phyloP scores from a whole-genome alignment of 176 grass and related monocot genomes.

The Oryza punctata region DNA sequence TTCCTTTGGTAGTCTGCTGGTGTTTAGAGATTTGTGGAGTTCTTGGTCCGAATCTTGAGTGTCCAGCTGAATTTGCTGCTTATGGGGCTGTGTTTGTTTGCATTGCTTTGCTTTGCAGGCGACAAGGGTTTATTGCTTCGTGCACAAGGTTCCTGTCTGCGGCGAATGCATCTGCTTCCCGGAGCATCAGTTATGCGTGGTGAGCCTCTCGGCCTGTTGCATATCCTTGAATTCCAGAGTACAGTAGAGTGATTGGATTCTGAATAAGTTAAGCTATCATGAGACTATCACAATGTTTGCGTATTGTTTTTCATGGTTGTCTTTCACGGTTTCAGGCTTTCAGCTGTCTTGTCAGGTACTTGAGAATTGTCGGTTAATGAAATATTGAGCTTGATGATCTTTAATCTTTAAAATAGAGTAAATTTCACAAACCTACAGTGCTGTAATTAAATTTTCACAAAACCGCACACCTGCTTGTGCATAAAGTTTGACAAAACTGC shows the following conservation, averaged over 20 bases:
- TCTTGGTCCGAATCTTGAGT: background rate
- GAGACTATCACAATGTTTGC: background rate
- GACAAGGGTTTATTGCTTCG: conserved; percentile 97
- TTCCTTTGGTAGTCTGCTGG: background rate
- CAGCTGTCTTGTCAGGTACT: background rate
- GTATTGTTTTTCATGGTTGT: conserved; percentile 24
- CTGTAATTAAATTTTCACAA: background rate
- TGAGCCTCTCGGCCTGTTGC: conserved; percentile 41
- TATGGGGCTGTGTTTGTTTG: conserved; percentile 17
- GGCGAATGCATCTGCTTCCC: conserved; percentile 96
- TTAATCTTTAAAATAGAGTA: background rate
- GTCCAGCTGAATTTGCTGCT: conserved; percentile 17
- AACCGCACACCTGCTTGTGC: background rate
- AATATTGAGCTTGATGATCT: background rate
- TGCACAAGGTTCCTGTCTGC: conserved; percentile 93
- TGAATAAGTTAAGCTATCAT: background rate
- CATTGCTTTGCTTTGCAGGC: conserved; percentile 57
- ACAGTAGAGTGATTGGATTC: background rate
- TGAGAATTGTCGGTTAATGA: conserved; percentile 20
- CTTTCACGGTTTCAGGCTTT: background rate
- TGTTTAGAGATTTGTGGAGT: conserved; percentile 19
- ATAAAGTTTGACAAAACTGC: background rate
- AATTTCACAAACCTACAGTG: background rate
- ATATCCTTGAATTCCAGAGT: background rate
- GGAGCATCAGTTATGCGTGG: conserved; percentile 93